Evolutionary conservation across 129 eudicot species (phyloP).

Genomic region (Flaveria robusta): DNA sequence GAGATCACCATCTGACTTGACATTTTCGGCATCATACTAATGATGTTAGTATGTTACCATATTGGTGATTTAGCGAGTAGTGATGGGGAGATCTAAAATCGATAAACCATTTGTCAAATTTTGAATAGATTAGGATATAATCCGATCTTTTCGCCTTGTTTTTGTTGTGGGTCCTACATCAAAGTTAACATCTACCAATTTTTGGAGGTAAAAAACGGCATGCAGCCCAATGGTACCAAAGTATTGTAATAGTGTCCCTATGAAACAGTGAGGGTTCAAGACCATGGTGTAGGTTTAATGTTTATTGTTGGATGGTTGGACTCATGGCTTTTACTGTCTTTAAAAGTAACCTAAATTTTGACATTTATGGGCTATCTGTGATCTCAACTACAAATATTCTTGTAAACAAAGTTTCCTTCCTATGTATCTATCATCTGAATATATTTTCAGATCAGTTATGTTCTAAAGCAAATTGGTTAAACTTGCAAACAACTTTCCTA

Average conservation of each 20-base stretch:
- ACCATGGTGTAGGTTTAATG: no score
- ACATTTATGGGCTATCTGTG: background rate
- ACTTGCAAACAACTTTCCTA: background rate
- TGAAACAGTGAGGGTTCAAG: no score
- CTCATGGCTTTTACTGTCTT: slow-evolving; percentile 4
- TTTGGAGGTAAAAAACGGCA: background rate
- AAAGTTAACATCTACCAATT: background rate
- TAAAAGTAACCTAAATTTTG: slow-evolving; percentile 14
- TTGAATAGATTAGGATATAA: no score
- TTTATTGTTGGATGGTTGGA: slow-evolving; percentile 8
- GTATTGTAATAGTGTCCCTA: no score
- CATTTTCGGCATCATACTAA: background rate
- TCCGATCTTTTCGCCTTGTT: background rate
- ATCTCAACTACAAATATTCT: slow-evolving; percentile 6
- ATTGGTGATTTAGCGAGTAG: background rate
- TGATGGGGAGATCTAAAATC: background rate
- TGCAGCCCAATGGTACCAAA: no score
- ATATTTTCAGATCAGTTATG: background rate
- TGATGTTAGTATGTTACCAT: background rate
- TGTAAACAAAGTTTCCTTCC: background rate
- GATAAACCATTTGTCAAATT: no score
- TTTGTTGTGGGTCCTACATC: background rate
- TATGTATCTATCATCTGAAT: background rate
- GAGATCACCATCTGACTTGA: background rate
- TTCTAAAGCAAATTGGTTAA: background rate